Conservation (phyloP, 768 basidiomycete species). For the Tephrocybe sp. region DNA sequence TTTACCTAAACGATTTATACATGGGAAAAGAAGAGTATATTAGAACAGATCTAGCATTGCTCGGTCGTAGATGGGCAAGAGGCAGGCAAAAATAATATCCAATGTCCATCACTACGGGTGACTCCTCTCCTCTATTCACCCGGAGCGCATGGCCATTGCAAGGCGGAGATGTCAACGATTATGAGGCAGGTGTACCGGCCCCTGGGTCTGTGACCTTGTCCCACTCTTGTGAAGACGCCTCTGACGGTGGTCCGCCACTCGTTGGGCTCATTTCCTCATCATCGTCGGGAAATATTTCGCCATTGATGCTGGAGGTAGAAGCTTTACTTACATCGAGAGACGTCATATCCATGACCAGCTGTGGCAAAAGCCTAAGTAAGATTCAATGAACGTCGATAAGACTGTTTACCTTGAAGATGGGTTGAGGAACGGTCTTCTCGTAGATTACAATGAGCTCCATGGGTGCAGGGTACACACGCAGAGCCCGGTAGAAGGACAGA, state of each 20-base stretch:
- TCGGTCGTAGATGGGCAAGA: constrained; percentile 12
- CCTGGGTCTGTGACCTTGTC: constrained; percentile 82
- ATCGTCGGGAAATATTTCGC: constrained; percentile 28
- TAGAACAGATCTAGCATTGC: constrained; percentile 47
- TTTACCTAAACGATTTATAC: constrained; percentile 50
- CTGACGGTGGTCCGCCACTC: constrained; percentile 73
- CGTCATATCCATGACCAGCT: constrained; percentile 82
- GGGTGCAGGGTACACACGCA: constrained; percentile 92
- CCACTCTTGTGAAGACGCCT: constrained; percentile 90
- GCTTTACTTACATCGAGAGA: constrained; percentile 83
- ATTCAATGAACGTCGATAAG: not conserved
- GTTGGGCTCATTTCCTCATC: constrained; percentile 62
- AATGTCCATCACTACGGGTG: constrained; percentile 17
- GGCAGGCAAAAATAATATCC: constrained; percentile 12
- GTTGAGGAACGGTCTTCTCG: constrained; percentile 83
- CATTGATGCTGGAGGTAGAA: constrained; percentile 29
- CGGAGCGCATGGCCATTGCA: constrained; percentile 8
- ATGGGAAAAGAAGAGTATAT: constrained; percentile 48
- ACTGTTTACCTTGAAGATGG: constrained; percentile 69
- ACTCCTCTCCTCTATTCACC: constrained; percentile 11
- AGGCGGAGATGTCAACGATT: constrained; percentile 12
- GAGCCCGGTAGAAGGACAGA: constrained; percentile 88
- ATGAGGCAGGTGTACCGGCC: constrained; percentile 46
- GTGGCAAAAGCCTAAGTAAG: not conserved
- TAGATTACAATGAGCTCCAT: constrained; percentile 95